These are phyloP conservation scores for Hypoxylon trugodes DNA, from an alignment of 495 filamentous ascomycete genomes.

Conservation along the genomic window DNA sequence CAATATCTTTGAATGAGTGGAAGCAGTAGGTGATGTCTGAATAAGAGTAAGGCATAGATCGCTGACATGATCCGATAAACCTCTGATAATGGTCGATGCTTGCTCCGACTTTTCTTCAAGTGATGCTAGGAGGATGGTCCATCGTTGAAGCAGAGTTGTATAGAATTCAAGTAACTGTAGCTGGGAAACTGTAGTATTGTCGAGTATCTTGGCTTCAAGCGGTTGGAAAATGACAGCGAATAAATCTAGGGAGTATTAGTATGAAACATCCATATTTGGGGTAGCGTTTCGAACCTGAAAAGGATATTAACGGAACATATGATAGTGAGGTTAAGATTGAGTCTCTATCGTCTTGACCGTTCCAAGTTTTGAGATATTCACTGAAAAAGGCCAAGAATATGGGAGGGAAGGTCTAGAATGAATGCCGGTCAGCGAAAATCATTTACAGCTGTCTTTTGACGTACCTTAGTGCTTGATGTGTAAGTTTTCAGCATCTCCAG, in stretches of 20 bases:
- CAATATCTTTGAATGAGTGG: conserved; percentile 63
- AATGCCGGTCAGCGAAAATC: not conserved
- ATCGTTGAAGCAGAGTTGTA: conserved; percentile 71
- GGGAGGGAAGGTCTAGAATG: conserved; percentile 64
- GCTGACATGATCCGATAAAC: conserved; percentile 66
- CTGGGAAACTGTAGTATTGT: conserved; percentile 59
- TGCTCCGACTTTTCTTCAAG: conserved; percentile 34
- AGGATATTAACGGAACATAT: conserved; percentile 67
- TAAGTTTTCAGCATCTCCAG: conserved; percentile 68
- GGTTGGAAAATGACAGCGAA: conserved; percentile 59
- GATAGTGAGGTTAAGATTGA: conserved; percentile 71
- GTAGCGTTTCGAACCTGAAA: conserved; percentile 54
- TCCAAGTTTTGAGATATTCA: conserved; percentile 71
- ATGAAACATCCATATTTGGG: not conserved
- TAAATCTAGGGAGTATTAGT: conserved; percentile 56
- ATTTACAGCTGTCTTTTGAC: not conserved
- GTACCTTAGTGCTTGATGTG: conserved; percentile 70
- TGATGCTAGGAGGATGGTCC: conserved; percentile 62
- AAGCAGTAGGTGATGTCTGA: conserved; percentile 52
- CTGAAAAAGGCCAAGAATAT: conserved; percentile 70
- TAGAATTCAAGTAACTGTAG: conserved; percentile 72
- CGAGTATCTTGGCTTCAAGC: conserved; percentile 67
- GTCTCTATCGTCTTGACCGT: conserved; percentile 67
- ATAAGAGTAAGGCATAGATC: conserved; percentile 68
- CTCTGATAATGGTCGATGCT: conserved; percentile 49